Evolutionary conservation across 306 rosid species (phyloP), one percentile per base, ranked within the genome.

Genomic region (Gillenia trifoliata): DNA sequence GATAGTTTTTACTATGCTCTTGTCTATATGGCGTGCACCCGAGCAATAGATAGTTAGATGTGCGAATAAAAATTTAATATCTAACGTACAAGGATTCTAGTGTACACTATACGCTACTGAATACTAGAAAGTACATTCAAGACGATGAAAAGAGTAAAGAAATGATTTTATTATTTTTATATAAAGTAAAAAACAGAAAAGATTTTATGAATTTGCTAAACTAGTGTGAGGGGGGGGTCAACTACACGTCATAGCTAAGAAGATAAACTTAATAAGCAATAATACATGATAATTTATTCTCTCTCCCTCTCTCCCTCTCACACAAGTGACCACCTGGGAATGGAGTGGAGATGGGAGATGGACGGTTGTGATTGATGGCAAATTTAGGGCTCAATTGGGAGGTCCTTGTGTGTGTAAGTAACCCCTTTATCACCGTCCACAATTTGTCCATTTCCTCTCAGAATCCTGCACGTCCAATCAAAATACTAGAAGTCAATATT

Each of bases 371-470:
- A 65, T 55, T 76, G 55, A 8, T 5, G 47, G 47, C 38, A 50
- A 43, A 61, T 22, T 74, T 43, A 78, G 68, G 79, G 66, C 72
- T 93, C 86, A 82, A 82, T 41, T 63, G 86, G 69, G 75, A 94
- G 87, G 74, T 89, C 88, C 87, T 57, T 90, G 81, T 90, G 96
- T 25, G 90, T 90, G 83, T 92, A 94, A 36, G 38, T 84, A 36
- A 92, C 25, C 43, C 75, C 84, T 83, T 83, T 90, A 74, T 94
- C 99, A 43, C 99, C 99, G 69, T 85, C 85, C 68, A 94, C 97
- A 30, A 89, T 82, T 71, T 94, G 97, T 75, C 99, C 97, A 71
- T 76, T 87, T 71, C 99, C 99, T 82, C 85, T 87, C 11, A 94
- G 93, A 82, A 94, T 87, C 98, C 98, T 94, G 89, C 84, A 85